Evolutionary conservation across 345 rosid species (phyloP).

Genomic region (Gynandropsis gynandra): DNA sequence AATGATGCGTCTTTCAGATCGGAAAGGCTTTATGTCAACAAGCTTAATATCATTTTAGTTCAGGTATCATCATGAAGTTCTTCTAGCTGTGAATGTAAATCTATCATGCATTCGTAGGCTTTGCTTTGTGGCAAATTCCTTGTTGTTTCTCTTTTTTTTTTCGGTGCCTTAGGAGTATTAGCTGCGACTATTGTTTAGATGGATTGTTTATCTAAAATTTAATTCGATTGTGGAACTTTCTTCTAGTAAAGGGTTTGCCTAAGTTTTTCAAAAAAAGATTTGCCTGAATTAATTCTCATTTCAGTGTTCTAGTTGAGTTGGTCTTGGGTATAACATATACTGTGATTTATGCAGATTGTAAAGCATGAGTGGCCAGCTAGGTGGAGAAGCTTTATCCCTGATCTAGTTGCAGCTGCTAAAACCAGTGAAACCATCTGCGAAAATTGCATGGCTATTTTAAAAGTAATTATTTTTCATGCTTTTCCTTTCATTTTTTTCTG

Average conservation of each 20-base stretch:
- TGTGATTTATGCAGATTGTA: constrained; percentile 48
- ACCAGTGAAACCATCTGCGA: constrained; percentile 99
- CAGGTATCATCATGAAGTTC: constrained; percentile 50
- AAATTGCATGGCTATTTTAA: constrained; percentile 94
- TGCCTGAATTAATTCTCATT: too few relatives aligned
- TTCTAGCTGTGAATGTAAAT: neutral
- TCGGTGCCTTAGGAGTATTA: too few relatives aligned
- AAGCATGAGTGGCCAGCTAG: constrained; percentile 99
- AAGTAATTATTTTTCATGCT: constrained; percentile 39
- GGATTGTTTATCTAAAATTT: too few relatives aligned
- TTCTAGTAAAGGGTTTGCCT: too few relatives aligned
- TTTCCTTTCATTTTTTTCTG: constrained; percentile 11
- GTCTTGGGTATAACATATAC: constrained; percentile 16
- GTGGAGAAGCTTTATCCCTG: constrained; percentile 98
- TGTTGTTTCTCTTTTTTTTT: too few relatives aligned
- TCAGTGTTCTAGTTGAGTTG: too few relatives aligned
- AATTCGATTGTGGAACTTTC: too few relatives aligned
- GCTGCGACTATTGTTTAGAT: too few relatives aligned
- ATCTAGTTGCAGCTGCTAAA: constrained; percentile 97
- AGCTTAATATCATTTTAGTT: constrained; percentile 85
- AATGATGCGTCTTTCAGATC: constrained; percentile 72
- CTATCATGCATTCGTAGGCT: constrained; percentile 1
- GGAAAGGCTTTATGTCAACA: constrained; percentile 92
- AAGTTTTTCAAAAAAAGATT: too few relatives aligned
- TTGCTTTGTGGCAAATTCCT: neutral